Percentiles rank a stretch among this genome's conserved stretches.
These are phyloP conservation scores for Zangia roseola DNA, from an alignment of 768 basidiomycete species.

Conservation along the genomic window DNA sequence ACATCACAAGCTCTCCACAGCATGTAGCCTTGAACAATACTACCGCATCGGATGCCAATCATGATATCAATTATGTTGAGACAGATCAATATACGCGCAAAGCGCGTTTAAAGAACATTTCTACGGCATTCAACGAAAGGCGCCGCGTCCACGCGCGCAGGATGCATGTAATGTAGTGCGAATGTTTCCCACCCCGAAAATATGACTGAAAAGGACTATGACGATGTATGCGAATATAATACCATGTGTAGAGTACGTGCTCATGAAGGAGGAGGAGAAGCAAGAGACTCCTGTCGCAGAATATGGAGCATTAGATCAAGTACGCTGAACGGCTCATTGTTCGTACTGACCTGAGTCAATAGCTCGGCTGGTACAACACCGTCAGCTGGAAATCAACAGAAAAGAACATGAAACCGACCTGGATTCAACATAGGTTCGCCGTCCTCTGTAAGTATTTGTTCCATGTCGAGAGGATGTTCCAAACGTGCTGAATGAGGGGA, in stretches of 20 bases:
- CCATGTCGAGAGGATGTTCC: constrained; percentile 44
- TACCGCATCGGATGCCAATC: constrained; percentile 1
- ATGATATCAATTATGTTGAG: constrained; percentile 21
- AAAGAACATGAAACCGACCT: constrained; percentile 42
- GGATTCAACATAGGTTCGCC: constrained; percentile 68
- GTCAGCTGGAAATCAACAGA: constrained; percentile 5
- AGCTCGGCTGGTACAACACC: constrained; percentile 43
- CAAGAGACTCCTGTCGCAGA: constrained; percentile 54
- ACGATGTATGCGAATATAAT: constrained; percentile 20
- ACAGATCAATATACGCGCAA: background rate
- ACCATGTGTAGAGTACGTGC: constrained; percentile 24
- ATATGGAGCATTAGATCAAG: constrained; percentile 30
- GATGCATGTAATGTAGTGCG: constrained; percentile 26
- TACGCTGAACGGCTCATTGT: constrained; percentile 8
- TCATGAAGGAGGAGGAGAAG: constrained; percentile 64
- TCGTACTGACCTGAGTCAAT: constrained; percentile 53
- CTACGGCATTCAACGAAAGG: constrained; percentile 14
- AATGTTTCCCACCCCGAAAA: constrained; percentile 14
- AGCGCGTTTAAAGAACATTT: constrained; percentile 7
- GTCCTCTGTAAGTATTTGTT: constrained; percentile 60
- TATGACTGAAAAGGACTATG: constrained; percentile 16
- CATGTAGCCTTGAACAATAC: constrained; percentile 27
- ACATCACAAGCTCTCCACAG: constrained; percentile 35
- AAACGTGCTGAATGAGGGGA: constrained; percentile 21
- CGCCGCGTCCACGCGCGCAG: constrained; percentile 14